Evolutionary conservation across 257 asterid genomes (phyloP).

Genomic region (Solanum dulcamara): DNA sequence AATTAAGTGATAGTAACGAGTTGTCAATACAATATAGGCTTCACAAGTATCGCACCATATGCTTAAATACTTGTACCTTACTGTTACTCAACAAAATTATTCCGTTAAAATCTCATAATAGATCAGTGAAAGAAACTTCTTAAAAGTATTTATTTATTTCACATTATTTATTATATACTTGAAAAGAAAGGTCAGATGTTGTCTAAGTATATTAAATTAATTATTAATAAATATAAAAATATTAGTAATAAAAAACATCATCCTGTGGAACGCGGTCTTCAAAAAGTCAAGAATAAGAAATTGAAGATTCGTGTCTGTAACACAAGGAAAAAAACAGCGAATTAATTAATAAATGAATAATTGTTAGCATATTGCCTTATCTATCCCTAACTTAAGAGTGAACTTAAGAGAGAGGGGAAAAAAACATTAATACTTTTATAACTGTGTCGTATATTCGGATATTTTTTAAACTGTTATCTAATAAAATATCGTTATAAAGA

Average conservation of each 20-base stretch:
- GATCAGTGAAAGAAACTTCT: background rate
- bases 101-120: too few relatives aligned
- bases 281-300: background rate
- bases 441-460: background rate
- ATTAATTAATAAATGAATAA: background rate
- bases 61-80: background rate
- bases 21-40: background rate
- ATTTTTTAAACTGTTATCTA: background rate
- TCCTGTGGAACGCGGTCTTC: background rate
- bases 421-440: background rate
- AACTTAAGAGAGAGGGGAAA: background rate
- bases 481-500: background rate
- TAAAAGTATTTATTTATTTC: background rate
- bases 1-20: background rate
- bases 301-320: background rate
- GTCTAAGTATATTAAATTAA: background rate
- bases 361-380: background rate
- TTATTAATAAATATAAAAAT: background rate
- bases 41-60: background rate
- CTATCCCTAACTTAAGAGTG: background rate
- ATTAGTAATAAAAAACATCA: background rate
- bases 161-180: background rate
- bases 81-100: background rate
- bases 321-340: background rate
- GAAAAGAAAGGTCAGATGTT: background rate